phyloP scores from a whole-genome alignment of 2,329 filamentous ascomycete species.

The Xylariaceae sp. region DNA sequence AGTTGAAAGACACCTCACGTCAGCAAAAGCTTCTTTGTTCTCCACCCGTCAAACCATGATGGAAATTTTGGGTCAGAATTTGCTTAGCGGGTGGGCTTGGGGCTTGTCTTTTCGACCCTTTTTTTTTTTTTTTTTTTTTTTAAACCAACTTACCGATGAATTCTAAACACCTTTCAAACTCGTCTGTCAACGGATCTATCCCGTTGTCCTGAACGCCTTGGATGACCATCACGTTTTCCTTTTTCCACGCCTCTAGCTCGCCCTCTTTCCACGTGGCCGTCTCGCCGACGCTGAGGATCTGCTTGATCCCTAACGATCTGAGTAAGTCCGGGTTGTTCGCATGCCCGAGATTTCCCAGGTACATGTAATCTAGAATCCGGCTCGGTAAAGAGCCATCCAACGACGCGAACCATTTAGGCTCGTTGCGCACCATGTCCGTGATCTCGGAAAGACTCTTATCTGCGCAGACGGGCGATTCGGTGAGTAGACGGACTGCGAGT shows the following conservation, averaged over 20 bases:
- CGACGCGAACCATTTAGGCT: conserved; percentile 74
- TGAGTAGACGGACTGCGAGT: conserved; percentile 69
- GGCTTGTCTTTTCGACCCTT: neutral
- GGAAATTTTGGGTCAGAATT: neutral
- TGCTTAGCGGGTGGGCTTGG: neutral
- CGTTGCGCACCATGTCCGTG: conserved; percentile 46
- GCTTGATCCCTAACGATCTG: conserved; percentile 70
- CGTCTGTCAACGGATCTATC: conserved; percentile 81
- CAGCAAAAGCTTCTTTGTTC: neutral
- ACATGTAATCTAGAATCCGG: conserved; percentile 87
- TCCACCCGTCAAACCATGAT: neutral
- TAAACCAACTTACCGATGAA: conserved; percentile 70
- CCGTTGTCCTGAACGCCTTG: conserved; percentile 93
- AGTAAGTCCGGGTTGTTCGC: conserved; percentile 90
- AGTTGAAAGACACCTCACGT: conserved; percentile 4
- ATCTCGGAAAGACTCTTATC: conserved; percentile 49
- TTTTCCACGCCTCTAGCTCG: conserved; percentile 65
- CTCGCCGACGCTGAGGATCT: conserved; percentile 90
- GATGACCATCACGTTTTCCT: conserved; percentile 72
- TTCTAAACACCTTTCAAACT: conserved; percentile 78
- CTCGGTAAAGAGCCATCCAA: conserved; percentile 90
- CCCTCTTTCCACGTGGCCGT: conserved; percentile 72
- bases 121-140: no score
- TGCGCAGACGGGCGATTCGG: conserved; percentile 55
- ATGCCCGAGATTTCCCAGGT: conserved; percentile 86